These are phyloP conservation scores for Acanthamoeba triangularis DNA, from an alignment of 208 protist species.

Conservation along the genomic window DNA sequence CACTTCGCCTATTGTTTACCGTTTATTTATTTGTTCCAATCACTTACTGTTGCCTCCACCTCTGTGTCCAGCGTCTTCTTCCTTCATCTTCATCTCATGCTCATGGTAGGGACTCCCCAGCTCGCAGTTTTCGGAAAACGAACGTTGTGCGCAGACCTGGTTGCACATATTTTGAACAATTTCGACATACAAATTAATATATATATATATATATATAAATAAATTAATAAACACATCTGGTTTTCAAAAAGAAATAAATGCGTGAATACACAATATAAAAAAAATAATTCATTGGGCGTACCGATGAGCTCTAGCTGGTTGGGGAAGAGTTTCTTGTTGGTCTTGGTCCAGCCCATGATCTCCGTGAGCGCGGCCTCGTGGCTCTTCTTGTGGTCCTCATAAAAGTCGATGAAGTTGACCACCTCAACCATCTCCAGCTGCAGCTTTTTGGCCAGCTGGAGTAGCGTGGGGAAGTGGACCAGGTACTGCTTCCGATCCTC, in stretches of 20 bases:
- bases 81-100: not conserved
- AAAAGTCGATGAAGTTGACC: constrained; percentile 79
- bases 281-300: not conserved
- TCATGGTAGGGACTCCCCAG: not conserved
- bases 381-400: constrained; percentile 83
- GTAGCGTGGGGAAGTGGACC: constrained; percentile 83
- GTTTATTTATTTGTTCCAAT: too few species aligned
- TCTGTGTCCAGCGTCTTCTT: too few species aligned
- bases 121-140: not conserved
- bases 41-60: too few species aligned
- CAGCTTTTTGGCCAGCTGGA: constrained; percentile 76
- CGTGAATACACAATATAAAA: not conserved
- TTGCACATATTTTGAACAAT: too few species aligned
- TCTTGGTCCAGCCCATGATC: constrained; percentile 49
- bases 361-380: constrained; percentile 76
- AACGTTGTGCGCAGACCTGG: constrained; percentile 19
- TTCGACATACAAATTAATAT: too few species aligned
- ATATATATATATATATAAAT: too few species aligned
- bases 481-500: constrained; percentile 74
- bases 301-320: constrained; percentile 61
- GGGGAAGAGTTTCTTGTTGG: constrained; percentile 27
- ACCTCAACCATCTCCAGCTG: constrained; percentile 79
- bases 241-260: not conserved
- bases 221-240: too few species aligned
- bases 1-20: not conserved